A percentile compares a stretch with the other conserved stretches of the same genome.
Evolutionary conservation across 306 rosid species (phyloP).

Genomic region (Ochetophila trinervis): DNA sequence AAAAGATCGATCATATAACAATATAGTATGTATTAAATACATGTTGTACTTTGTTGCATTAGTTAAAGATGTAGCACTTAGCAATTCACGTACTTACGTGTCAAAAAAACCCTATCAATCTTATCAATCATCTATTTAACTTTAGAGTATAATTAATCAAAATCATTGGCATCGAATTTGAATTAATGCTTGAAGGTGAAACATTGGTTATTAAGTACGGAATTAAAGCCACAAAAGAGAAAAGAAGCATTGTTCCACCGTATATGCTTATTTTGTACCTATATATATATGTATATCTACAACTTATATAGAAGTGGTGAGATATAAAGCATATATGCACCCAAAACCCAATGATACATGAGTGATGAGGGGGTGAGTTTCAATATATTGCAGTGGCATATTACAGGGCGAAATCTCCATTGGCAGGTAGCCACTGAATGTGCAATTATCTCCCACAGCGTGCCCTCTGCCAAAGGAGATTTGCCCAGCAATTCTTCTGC

Average conservation of each 20-base stretch:
- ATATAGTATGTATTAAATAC: too few species aligned
- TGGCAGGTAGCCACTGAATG: constrained; percentile 19
- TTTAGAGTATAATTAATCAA: too few species aligned
- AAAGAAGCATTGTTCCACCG: constrained; percentile 13
- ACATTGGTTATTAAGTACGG: not conserved
- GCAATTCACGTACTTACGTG: too few species aligned
- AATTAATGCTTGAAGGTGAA: not conserved
- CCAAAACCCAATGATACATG: too few species aligned
- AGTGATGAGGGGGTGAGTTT: too few species aligned
- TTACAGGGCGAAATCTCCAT: constrained; percentile 26
- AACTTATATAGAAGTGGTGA: too few species aligned
- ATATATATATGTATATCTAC: not conserved
- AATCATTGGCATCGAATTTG: not conserved
- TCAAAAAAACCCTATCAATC: too few species aligned
- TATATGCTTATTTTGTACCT: constrained; percentile 3
- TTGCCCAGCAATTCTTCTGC: constrained; percentile 35
- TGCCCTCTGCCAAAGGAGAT: constrained; percentile 37
- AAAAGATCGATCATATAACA: not conserved
- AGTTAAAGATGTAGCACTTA: too few species aligned
- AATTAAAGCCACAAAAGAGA: not conserved
- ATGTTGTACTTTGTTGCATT: too few species aligned
- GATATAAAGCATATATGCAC: too few species aligned
- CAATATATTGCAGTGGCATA: constrained; percentile 27
- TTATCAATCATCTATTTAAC: too few species aligned
- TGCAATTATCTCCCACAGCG: not conserved